Base-by-base conservation (phyloP, 805 yeast species). In the Grigorovia jiainica region DNA sequence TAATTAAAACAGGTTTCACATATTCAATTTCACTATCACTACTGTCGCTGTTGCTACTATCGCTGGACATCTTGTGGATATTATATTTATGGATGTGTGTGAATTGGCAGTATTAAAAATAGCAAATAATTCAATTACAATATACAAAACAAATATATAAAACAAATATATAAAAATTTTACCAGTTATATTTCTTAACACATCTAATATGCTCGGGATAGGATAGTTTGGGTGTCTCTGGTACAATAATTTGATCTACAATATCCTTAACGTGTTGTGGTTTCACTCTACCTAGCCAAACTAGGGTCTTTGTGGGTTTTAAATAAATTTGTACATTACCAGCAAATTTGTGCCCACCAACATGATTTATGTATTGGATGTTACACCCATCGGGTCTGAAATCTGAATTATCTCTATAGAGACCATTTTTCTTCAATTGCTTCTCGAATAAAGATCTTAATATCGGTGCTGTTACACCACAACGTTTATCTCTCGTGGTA, bases 261-360 rank as follows among this genome's bases (percentile, higher is more conserved):
- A 90, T 77, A 2, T 83, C 80, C 43, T 72, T 71, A 19, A 81
- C 83, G 53, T 86, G 84, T 40, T 71, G 69, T 4, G 97, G 97
- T 3, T 75, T 70, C 42, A 94, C 81, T 46, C 90, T 72, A 1
- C 95, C 98, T 56, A 86, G 66, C 97, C 97, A 87, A 23, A 87
- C 74, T 44, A 80, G 78, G 49, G 84, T 65, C 17, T 45, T 45
- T 3, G 60, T 45, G 3, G 48, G 53, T 48, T 72, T 78, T 48
- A 78, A 64, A 57, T 87, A 87, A 13, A 90, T 75, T 40, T 87
- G 71, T 3, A 86, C 83, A 59, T 90, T 90, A 2, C 97, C 97
- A 1, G 92, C 87, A 62, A 70, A 92, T 61, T 92, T 92, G 64
- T 90, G 98, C 5, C 97, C 97, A 6, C 98, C 98, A 21, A 90